phyloP scores from a whole-genome alignment of 2,329 filamentous ascomycete genomes.

The Passalora sequoiae region DNA sequence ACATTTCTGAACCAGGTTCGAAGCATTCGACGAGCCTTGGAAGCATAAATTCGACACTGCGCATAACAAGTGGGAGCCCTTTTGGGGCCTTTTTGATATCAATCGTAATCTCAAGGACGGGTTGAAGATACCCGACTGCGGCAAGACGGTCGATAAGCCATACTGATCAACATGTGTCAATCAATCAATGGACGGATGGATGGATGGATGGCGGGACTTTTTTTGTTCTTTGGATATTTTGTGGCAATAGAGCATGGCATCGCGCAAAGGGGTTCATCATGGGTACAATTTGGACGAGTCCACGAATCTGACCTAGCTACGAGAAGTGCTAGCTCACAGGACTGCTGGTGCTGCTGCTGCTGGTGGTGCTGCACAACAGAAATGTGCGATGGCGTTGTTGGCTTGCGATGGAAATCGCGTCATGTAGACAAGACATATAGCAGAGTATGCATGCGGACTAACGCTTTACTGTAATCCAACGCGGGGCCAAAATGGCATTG shows the following conservation, averaged over 20 bases:
- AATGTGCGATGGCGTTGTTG: no score
- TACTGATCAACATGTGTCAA: slow-evolving; percentile 15
- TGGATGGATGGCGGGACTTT: background rate
- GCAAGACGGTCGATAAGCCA: slow-evolving; percentile 51
- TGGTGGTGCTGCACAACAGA: no score
- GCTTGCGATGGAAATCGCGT: no score
- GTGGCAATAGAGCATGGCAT: background rate
- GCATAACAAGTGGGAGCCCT: slow-evolving; percentile 81
- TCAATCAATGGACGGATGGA: no score
- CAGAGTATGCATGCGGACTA: no score
- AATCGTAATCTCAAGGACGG: slow-evolving; percentile 78
- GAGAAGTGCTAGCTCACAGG: background rate
- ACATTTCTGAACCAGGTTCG: slow-evolving; percentile 58
- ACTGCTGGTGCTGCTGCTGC: no score
- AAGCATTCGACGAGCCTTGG: slow-evolving; percentile 96
- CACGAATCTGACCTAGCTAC: no score
- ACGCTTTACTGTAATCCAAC: no score
- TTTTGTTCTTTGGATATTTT: background rate
- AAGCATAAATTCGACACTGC: slow-evolving; percentile 67
- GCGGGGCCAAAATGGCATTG: no score
- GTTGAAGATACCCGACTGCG: slow-evolving; percentile 82
- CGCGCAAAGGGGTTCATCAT: background rate
- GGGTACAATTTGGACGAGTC: background rate
- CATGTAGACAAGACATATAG: no score
- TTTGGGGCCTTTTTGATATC: slow-evolving; percentile 84